phyloP scores from a whole-genome alignment of 805 yeast genomes.

The Wickerhamiella allomyrinae region DNA sequence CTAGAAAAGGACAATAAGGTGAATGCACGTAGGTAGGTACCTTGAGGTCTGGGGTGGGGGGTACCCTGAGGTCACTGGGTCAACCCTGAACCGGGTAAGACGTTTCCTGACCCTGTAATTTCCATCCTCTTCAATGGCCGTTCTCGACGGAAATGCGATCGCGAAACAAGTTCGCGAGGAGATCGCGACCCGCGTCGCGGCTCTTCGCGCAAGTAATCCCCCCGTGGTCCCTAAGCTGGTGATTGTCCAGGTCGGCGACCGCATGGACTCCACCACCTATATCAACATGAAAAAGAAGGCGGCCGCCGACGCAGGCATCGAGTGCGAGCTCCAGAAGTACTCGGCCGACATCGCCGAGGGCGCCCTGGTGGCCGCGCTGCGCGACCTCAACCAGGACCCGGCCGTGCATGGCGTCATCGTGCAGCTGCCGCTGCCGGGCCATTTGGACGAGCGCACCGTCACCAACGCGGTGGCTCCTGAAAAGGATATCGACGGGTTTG shows the following conservation, averaged over 20 bases:
- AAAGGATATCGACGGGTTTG: slow-evolving; percentile 95
- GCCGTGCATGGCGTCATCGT: slow-evolving; percentile 74
- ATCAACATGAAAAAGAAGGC: slow-evolving; percentile 87
- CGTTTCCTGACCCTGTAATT: too few relatives aligned
- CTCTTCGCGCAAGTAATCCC: slow-evolving; percentile 29
- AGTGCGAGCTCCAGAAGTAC: slow-evolving; percentile 49
- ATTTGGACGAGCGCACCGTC: slow-evolving; percentile 60
- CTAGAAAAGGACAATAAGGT: too few relatives aligned
- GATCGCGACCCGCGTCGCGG: slow-evolving; percentile 35
- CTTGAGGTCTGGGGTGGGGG: too few relatives aligned
- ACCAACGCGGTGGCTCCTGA: slow-evolving; percentile 69
- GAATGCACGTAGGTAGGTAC: too few relatives aligned
- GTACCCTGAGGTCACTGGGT: too few relatives aligned
- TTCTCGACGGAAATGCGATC: slow-evolving; percentile 53
- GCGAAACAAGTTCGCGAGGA: slow-evolving; percentile 38
- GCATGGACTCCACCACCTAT: slow-evolving; percentile 85
- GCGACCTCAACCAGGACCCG: slow-evolving; percentile 55
- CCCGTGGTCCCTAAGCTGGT: slow-evolving; percentile 59
- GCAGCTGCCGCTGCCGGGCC: slow-evolving; percentile 79
- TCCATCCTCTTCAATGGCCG: slow-evolving; percentile 11
- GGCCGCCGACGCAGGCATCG: slow-evolving; percentile 67
- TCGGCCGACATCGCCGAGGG: slow-evolving; percentile 48
- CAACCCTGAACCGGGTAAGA: too few relatives aligned
- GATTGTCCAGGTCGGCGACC: slow-evolving; percentile 76
- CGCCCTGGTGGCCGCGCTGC: slow-evolving; percentile 41